phyloP scores from a whole-genome alignment of 2,329 filamentous ascomycete genomes.

The Tolypocladium ophioglossoides region DNA sequence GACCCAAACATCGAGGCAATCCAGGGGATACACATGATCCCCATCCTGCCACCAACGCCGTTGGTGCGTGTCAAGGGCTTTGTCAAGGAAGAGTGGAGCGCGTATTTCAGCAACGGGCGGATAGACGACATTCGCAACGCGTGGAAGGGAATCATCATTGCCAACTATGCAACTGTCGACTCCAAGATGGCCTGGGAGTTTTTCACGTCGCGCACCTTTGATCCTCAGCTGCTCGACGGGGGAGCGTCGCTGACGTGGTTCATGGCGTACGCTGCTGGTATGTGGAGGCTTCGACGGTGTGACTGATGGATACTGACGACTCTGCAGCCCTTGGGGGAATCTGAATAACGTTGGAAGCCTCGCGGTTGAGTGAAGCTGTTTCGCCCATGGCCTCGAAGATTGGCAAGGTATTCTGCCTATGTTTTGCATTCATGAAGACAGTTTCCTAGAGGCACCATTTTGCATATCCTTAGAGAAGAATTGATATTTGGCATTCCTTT shows the following conservation, averaged over 20 bases:
- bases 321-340: constrained; percentile 3
- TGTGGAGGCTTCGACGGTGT: constrained; percentile 20
- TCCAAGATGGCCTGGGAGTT: constrained; percentile 61
- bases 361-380: too few species aligned
- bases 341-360: background rate
- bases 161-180: constrained; percentile 71
- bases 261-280: constrained; percentile 65
- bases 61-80: constrained; percentile 59
- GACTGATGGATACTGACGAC: background rate
- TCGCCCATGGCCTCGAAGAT: too few species aligned
- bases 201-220: constrained; percentile 57
- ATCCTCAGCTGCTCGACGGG: constrained; percentile 63
- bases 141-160: constrained; percentile 79
- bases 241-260: constrained; percentile 82
- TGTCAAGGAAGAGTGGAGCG: constrained; percentile 72
- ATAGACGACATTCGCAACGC: constrained; percentile 57
- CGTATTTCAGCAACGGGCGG: constrained; percentile 61
- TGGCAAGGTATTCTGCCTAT: background rate
- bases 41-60: constrained; percentile 56
- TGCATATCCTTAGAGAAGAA: background rate
- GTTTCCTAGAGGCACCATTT: background rate
- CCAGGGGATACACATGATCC: constrained; percentile 75
- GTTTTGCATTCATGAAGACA: background rate
- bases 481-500: background rate
- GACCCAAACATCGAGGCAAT: constrained; percentile 62